Percentiles rank a stretch among this genome's conserved stretches.
These are phyloP conservation scores for Trematosphaeria pertusa DNA, from an alignment of 2,329 filamentous ascomycete genomes.

Conservation along the genomic window DNA sequence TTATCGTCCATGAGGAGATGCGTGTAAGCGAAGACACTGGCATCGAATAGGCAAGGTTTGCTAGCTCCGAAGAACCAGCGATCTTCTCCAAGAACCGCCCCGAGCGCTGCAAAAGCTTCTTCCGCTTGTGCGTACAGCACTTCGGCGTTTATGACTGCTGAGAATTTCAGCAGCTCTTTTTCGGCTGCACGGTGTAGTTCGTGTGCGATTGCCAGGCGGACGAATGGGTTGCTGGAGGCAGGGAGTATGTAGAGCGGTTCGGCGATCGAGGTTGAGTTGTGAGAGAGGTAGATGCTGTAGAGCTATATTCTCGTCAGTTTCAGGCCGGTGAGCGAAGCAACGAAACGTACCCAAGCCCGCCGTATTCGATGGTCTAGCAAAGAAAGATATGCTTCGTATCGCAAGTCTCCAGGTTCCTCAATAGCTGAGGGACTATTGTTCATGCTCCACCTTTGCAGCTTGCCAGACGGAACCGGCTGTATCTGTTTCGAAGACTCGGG, in stretches of 20 bases:
- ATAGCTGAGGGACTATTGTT: conserved; percentile 46
- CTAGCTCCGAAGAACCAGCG: conserved; percentile 66
- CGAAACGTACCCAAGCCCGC: conserved; percentile 75
- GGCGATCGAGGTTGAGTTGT: conserved; percentile 72
- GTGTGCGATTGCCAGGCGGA: conserved; percentile 67
- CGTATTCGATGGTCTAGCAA: conserved; percentile 80
- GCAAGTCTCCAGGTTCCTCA: conserved; percentile 59
- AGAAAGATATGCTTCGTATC: conserved; percentile 77
- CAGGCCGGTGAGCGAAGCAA: neutral
- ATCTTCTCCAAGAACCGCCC: conserved; percentile 63
- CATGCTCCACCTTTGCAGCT: conserved; percentile 72
- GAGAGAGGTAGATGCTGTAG: conserved; percentile 79
- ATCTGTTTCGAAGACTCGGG: conserved; percentile 41
- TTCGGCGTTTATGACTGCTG: conserved; percentile 62
- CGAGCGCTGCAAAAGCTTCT: conserved; percentile 68
- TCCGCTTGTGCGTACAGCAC: conserved; percentile 67
- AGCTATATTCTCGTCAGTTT: conserved; percentile 57
- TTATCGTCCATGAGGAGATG: conserved; percentile 74
- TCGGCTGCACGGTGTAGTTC: conserved; percentile 77
- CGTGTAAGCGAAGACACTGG: conserved; percentile 88
- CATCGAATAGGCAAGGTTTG: conserved; percentile 80
- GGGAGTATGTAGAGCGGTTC: conserved; percentile 72
- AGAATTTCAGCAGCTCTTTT: conserved; percentile 72
- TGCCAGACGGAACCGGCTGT: conserved; percentile 64
- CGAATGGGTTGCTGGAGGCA: conserved; percentile 65